These are phyloP conservation scores for Ophiocordyceps polyrhachis-furcata DNA, from an alignment of 2,329 filamentous ascomycete genomes.

Conservation along the genomic window DNA sequence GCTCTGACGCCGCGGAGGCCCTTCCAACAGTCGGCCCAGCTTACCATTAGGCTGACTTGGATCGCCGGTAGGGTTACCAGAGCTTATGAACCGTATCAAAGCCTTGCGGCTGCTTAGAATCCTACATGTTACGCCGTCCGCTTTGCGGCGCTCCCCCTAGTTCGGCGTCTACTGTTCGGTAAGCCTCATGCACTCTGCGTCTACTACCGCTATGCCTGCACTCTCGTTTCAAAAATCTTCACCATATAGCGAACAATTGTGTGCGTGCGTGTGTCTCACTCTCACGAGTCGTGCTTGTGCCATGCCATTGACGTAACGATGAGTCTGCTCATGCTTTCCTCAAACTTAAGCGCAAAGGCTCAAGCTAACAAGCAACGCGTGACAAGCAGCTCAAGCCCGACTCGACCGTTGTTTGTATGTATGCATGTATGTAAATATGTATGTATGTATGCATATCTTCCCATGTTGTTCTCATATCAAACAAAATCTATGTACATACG, in stretches of 20 bases:
- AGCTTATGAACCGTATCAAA: not conserved
- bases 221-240: not conserved
- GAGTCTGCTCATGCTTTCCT: not conserved
- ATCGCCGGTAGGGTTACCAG: not conserved
- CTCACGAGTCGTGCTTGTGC: not conserved
- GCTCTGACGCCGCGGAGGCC: not conserved
- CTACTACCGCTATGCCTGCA: not conserved
- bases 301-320: not conserved
- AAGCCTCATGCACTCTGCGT: not conserved
- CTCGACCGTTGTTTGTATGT: not conserved
- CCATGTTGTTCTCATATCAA: no score
- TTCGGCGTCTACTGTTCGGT: not conserved
- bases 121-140: not conserved
- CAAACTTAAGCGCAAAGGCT: not conserved
- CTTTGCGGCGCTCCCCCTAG: not conserved
- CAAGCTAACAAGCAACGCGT: not conserved
- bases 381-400: not conserved
- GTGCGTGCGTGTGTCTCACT: not conserved
- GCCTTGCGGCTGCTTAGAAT: not conserved
- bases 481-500: not conserved
- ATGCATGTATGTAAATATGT: not conserved
- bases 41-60: not conserved
- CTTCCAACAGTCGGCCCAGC: not conserved
- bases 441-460: no score
- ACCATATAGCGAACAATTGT: not conserved